These are phyloP conservation scores for Penicillium italicum DNA, from an alignment of 2,329 filamentous ascomycete species.

Conservation along the genomic window DNA sequence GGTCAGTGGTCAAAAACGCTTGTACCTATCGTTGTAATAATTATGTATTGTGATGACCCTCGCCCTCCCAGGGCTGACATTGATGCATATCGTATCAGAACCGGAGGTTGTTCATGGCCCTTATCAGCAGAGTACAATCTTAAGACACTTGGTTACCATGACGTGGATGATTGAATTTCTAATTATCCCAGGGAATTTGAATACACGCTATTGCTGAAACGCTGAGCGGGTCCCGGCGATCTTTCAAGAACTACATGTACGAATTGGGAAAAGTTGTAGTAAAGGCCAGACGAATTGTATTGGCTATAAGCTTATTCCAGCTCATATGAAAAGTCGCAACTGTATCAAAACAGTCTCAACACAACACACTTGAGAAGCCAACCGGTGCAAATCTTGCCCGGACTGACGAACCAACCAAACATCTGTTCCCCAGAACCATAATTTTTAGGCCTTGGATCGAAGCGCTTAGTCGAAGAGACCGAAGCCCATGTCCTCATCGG, in stretches of 20 bases:
- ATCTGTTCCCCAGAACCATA: constrained; percentile 65
- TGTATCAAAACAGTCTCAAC: constrained; percentile 36
- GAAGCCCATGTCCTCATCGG: constrained; percentile 71
- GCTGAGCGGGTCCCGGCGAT: not conserved
- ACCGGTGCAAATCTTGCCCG: constrained; percentile 28
- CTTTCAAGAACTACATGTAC: not conserved
- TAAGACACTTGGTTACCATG: not conserved
- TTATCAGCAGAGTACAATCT: not conserved
- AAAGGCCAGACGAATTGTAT: constrained; percentile 37
- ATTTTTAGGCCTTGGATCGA: constrained; percentile 32
- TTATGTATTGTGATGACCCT: not conserved
- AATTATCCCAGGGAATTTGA: not conserved
- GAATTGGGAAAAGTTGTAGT: constrained; percentile 4
- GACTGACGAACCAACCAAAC: constrained; percentile 33
- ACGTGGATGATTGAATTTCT: not conserved
- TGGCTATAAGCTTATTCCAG: constrained; percentile 34
- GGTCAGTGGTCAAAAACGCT: no score
- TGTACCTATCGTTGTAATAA: not conserved
- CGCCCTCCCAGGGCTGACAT: not conserved
- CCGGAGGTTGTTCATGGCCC: not conserved
- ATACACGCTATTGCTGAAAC: constrained; percentile 10
- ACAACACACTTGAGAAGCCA: constrained; percentile 29
- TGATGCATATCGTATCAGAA: not conserved
- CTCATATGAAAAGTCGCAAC: constrained; percentile 37
- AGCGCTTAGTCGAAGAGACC: constrained; percentile 62